These are phyloP conservation scores for Aurifilum marmelostoma DNA, from an alignment of 2,329 filamentous ascomycete species.

Conservation along the genomic window DNA sequence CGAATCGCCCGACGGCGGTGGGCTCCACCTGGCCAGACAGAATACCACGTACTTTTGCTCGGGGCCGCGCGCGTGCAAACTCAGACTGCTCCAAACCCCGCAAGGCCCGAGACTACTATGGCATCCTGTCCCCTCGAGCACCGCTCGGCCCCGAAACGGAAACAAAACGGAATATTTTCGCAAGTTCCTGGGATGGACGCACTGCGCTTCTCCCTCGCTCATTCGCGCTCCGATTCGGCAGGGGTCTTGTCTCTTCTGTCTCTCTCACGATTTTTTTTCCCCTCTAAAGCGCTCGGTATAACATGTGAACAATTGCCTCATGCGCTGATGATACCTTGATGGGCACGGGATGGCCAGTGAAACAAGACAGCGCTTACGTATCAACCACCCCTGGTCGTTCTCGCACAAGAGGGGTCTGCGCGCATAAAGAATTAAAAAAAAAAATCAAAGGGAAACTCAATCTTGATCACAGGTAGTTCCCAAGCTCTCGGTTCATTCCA, in stretches of 20 bases:
- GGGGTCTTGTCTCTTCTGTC: not conserved
- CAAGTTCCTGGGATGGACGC: not conserved
- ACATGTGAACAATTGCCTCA: not conserved
- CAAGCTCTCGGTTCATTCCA: not conserved
- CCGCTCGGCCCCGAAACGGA: not conserved
- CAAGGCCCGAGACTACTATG: not conserved
- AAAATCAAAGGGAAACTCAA: no score
- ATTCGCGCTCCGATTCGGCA: not conserved
- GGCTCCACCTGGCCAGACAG: not conserved
- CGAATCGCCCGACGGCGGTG: not conserved
- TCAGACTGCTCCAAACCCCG: not conserved
- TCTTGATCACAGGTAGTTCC: no score
- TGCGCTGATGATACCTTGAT: constrained; percentile 1
- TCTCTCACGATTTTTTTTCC: not conserved
- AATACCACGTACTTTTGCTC: not conserved
- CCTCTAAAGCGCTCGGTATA: not conserved
- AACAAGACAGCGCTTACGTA: not conserved
- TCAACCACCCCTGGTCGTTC: not conserved
- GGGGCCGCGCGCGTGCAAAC: not conserved
- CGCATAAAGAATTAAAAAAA: not conserved
- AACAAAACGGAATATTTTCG: not conserved
- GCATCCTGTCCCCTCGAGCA: not conserved
- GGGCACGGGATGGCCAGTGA: not conserved
- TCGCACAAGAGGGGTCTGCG: not conserved
- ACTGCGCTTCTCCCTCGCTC: no score